A percentile compares a stretch with the other conserved stretches of the same genome.
These are phyloP conservation scores for Kandelia obovata DNA, from an alignment of 345 rosid genomes.

Conservation along the genomic window DNA sequence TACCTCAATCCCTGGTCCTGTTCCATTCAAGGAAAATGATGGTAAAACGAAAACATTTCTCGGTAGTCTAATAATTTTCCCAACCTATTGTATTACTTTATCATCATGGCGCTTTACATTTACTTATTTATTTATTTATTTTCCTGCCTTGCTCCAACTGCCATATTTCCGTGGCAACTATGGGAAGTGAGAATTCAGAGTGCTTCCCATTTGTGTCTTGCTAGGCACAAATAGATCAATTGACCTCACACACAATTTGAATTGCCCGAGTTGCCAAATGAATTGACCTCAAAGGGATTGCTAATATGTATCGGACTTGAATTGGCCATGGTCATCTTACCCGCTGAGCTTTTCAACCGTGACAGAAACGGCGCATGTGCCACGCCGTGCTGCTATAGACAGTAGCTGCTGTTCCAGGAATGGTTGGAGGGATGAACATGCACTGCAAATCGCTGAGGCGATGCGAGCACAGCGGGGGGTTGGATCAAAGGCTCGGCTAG, in stretches of 20 bases:
- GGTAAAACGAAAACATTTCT: too few species aligned
- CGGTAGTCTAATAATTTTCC: too few species aligned
- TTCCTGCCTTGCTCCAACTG: background rate
- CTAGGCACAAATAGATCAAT: too few species aligned
- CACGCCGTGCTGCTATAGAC: conserved; percentile 68
- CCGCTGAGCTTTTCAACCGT: too few species aligned
- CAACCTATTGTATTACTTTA: too few species aligned
- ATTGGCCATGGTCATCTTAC: background rate
- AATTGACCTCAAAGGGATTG: too few species aligned
- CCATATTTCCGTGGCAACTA: background rate
- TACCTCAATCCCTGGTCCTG: conserved; percentile 3
- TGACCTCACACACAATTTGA: too few species aligned
- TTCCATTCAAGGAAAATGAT: background rate
- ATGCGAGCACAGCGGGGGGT: conserved; percentile 58
- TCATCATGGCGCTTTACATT: too few species aligned
- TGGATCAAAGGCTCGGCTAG: conserved; percentile 66
- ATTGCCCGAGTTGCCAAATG: too few species aligned
- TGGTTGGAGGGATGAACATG: conserved; percentile 69
- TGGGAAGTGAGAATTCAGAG: background rate
- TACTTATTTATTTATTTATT: too few species aligned
- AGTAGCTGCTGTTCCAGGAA: conserved; percentile 59
- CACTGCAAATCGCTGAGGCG: conserved; percentile 55
- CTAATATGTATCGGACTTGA: background rate
- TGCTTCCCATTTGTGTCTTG: background rate
- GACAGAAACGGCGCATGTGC: conserved; percentile 60